These are phyloP conservation scores for Leccinum obscurum DNA, from an alignment of 768 basidiomycete genomes.

Conservation along the genomic window DNA sequence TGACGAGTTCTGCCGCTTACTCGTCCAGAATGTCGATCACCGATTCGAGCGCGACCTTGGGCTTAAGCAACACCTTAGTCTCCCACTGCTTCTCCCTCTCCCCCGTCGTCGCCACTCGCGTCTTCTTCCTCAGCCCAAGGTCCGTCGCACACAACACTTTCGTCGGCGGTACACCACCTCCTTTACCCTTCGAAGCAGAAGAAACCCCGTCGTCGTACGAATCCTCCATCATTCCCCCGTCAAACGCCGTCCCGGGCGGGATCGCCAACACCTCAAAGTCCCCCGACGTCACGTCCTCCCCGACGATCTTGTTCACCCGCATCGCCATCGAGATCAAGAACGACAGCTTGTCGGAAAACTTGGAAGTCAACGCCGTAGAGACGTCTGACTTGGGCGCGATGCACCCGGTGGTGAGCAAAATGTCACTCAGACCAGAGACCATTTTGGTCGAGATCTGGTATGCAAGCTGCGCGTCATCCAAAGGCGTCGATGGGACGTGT, in stretches of 20 bases:
- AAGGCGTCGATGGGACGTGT: constrained; percentile 26
- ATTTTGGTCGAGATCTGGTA: constrained; percentile 27
- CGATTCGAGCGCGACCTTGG: constrained; percentile 41
- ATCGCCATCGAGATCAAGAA: constrained; percentile 46
- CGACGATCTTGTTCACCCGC: constrained; percentile 43
- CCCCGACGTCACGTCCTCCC: constrained; percentile 33
- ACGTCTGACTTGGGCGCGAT: constrained; percentile 26
- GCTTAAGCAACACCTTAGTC: constrained; percentile 36
- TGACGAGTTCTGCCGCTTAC: constrained; percentile 9
- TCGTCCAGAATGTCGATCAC: constrained; percentile 36
- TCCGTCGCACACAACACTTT: constrained; percentile 40
- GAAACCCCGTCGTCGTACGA: constrained; percentile 30
- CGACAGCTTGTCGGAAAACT: constrained; percentile 45
- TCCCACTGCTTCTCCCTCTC: constrained; percentile 34
- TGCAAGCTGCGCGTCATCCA: constrained; percentile 25
- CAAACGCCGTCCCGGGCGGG: constrained; percentile 26
- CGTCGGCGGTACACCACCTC: neutral
- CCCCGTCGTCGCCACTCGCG: constrained; percentile 24
- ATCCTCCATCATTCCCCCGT: constrained; percentile 31
- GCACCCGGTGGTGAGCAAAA: constrained; percentile 32
- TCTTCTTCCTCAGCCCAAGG: constrained; percentile 36
- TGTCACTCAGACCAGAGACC: constrained; percentile 28
- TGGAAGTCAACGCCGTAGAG: constrained; percentile 39
- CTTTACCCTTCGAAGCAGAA: constrained; percentile 7
- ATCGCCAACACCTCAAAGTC: constrained; percentile 33